Evolutionary conservation across 2,329 filamentous ascomycete genomes (phyloP).

Genomic region (Microdochium paspali): DNA sequence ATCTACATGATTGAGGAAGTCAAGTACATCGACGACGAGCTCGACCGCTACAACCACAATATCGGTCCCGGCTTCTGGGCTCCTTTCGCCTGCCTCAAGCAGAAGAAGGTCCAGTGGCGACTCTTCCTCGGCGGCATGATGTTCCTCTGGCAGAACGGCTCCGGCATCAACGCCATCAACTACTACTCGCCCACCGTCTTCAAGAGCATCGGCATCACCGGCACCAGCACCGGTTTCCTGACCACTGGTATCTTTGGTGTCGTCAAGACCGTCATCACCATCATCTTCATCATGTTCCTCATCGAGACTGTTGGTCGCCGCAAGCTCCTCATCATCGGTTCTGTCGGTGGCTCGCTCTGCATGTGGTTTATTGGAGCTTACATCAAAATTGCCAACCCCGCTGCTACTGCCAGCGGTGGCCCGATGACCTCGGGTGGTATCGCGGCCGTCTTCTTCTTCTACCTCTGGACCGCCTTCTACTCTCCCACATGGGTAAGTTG

Average conservation of each 20-base stretch:
- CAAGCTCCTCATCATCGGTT: constrained; percentile 49
- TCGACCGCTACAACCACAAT: constrained; percentile 52
- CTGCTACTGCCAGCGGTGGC: not conserved
- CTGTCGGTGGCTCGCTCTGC: constrained; percentile 48
- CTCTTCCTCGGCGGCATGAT: constrained; percentile 66
- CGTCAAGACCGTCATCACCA: constrained; percentile 51
- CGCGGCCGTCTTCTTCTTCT: constrained; percentile 62
- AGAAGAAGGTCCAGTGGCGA: constrained; percentile 54
- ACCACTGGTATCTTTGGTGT: constrained; percentile 59
- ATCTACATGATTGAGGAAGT: constrained; percentile 67
- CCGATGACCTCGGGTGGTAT: constrained; percentile 29
- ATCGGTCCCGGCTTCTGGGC: constrained; percentile 69
- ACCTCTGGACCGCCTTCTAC: constrained; percentile 66
- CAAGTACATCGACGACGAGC: constrained; percentile 57
- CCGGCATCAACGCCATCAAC: constrained; percentile 62
- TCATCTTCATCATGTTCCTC: constrained; percentile 53
- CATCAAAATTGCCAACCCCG: constrained; percentile 39
- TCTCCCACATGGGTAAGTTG: constrained; percentile 46
- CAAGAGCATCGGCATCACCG: constrained; percentile 48
- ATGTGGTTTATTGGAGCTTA: constrained; percentile 58
- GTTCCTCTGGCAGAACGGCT: constrained; percentile 73
- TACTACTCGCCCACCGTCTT: constrained; percentile 59
- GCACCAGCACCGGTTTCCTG: constrained; percentile 46
- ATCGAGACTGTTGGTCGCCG: constrained; percentile 53
- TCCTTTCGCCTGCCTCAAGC: constrained; percentile 50